Conservation (phyloP, 345 rosid species). For the Sonneratia alba region DNA sequence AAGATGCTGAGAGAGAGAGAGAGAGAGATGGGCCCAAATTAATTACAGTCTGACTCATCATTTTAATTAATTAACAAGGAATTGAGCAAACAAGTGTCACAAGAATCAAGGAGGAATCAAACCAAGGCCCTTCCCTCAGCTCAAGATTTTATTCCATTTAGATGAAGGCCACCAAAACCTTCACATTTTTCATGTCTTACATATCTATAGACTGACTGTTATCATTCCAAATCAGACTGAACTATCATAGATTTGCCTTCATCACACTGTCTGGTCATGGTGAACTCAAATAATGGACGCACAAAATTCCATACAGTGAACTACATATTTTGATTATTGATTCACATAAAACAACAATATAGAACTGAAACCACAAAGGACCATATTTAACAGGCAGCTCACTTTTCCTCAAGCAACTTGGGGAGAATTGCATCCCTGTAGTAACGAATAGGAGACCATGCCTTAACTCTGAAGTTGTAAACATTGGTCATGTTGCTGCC, state of each 20-base stretch:
- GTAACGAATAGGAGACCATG: constrained; percentile 90
- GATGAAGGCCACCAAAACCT: no score
- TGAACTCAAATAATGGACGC: background rate
- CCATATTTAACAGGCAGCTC: constrained; percentile 25
- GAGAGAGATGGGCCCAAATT: background rate
- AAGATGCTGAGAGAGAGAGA: no score
- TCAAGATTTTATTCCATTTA: no score
- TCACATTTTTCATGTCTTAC: background rate
- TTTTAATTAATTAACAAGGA: background rate
- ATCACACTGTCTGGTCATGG: background rate
- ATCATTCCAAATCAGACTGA: background rate
- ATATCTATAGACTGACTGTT: background rate
- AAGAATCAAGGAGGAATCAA: background rate
- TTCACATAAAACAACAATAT: background rate
- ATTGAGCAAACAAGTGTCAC: background rate
- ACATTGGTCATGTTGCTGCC: constrained; percentile 79
- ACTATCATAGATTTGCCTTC: background rate
- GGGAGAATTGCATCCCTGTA: constrained; percentile 83
- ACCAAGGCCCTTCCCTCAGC: background rate
- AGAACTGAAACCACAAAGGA: background rate
- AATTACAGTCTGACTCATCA: background rate
- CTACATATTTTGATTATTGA: background rate
- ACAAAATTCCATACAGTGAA: background rate
- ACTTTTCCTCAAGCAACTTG: constrained; percentile 89
- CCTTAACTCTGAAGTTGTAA: constrained; percentile 93